Percentiles rank a stretch among this genome's conserved stretches.
phyloP scores from a whole-genome alignment of 2,329 filamentous ascomycete genomes.

The Botrytis fabae region DNA sequence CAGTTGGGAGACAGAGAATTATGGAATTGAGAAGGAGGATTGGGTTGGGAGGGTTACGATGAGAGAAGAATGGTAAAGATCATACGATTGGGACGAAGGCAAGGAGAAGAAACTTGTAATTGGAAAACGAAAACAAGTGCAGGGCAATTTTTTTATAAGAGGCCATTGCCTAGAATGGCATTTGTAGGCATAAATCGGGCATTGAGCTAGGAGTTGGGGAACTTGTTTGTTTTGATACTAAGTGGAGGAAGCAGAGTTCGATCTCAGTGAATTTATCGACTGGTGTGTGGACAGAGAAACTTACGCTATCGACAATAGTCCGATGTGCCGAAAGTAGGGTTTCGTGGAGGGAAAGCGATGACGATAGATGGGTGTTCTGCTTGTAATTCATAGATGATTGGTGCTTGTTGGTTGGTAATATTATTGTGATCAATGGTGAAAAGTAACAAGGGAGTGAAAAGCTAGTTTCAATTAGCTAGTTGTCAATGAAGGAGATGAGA shows the following conservation, averaged over 20 bases:
- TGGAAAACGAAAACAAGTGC: slow-evolving; percentile 10
- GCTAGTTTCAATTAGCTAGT: neutral
- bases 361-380: slow-evolving; percentile 5
- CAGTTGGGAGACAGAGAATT: slow-evolving; percentile 43
- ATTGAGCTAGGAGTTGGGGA: slow-evolving; percentile 20
- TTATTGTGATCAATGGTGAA: neutral
- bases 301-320: neutral
- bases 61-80: neutral
- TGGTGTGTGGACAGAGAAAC: neutral
- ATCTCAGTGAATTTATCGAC: neutral
- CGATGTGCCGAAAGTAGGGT: neutral
- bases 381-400: slow-evolving; percentile 9
- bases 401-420: neutral
- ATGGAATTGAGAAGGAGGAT: slow-evolving; percentile 46
- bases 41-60: slow-evolving; percentile 11
- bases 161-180: neutral
- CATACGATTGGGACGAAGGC: neutral
- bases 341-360: neutral
- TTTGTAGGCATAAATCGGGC: slow-evolving; percentile 8
- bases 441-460: slow-evolving; percentile 1
- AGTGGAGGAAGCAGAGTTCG: neutral
- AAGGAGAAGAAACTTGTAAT: neutral
- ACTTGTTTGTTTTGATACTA: slow-evolving; percentile 1
- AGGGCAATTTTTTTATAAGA: neutral
- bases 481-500: neutral